Evolutionary conservation across 1,284 basidiomycete species (phyloP), one percentile per base, ranked within the genome.

Genomic region (Fomitopsis schrenkii): DNA sequence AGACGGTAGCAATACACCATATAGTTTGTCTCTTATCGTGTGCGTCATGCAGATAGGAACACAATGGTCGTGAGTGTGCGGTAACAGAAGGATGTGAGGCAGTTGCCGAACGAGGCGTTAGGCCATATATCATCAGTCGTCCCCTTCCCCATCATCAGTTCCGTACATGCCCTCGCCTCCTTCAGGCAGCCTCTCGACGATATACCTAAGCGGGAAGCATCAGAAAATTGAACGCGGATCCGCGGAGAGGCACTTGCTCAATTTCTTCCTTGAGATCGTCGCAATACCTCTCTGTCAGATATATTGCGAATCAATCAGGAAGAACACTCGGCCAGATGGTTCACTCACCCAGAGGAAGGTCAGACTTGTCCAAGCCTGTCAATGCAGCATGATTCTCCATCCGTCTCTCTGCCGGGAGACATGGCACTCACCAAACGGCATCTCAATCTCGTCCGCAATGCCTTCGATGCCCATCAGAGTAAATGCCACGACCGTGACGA

Each of bases 381-480:
- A 14, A 30, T 42, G 17, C 33, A 12, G 15, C 35, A 38, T 54
- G 5, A 54, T n/a, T 15, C 9, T 5, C 22, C 50, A 28, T 22
- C 14, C 46, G 17, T 22, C 48, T 30, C 12, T 15, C 6, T 3
- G 41, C 61, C 55, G 60, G 35, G 28, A 3, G 10, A 62, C 59
- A 52, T 12, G 15, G 15, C n/a, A 74, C 80, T 61, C 64, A 88
- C 88, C 90, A 64, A 91, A 92, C 2, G 94, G 94, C 88, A 92
- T 91, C 73, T 96, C 94, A 65, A 95, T 93, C 75, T 95, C 88
- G 64, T 94, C 89, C 0, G 94, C 94, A 64, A 97, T 95, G 10
- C 94, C 94, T 76, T 97, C 95, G 59, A 97, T 90, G 12, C 94
- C 94, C 89, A 95, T 94, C 64, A 96, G 83, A 4, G 91, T 95